Percentiles rank a stretch among this genome's conserved stretches.
Evolutionary conservation across 768 basidiomycete species (phyloP).

Genomic region (Boletus pseudo-olivaceus): DNA sequence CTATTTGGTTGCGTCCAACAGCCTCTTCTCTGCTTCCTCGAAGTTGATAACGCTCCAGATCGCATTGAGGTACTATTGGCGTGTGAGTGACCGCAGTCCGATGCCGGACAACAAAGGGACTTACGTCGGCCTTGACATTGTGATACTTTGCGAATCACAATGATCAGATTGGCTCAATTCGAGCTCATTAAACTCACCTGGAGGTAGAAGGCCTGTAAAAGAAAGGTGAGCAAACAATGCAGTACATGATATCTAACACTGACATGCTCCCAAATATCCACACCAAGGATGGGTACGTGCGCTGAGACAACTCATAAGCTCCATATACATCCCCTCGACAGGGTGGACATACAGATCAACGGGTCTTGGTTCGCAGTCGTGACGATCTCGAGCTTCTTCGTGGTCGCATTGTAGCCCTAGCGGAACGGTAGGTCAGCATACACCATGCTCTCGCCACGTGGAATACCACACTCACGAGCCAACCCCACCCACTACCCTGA

Average conservation of each 20-base stretch:
- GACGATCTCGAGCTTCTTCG: constrained; percentile 79
- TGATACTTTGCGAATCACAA: constrained; percentile 56
- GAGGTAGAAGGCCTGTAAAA: constrained; percentile 62
- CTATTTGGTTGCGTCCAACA: constrained; percentile 37
- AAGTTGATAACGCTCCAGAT: constrained; percentile 98
- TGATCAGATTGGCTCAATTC: not conserved
- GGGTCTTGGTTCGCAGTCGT: constrained; percentile 98
- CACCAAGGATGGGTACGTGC: constrained; percentile 87
- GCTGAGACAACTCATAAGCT: constrained; percentile 39
- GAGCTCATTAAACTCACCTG: constrained; percentile 13
- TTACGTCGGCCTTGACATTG: constrained; percentile 91
- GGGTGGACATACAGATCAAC: constrained; percentile 49
- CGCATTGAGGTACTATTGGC: constrained; percentile 77
- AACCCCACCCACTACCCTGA: constrained; percentile 98
- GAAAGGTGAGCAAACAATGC: constrained; percentile 1
- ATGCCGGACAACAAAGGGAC: constrained; percentile 29
- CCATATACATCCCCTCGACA: not conserved
- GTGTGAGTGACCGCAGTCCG: constrained; percentile 2
- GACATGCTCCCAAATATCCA: constrained; percentile 97
- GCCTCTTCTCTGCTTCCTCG: constrained; percentile 76
- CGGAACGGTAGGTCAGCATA: not conserved
- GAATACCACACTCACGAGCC: constrained; percentile 60
- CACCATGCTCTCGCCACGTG: not conserved
- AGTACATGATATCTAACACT: constrained; percentile 28
- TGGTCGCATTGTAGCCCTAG: constrained; percentile 65